Conservation (phyloP, 2,329 filamentous ascomycete genomes). For the Phaeoacremonium minimum region DNA sequence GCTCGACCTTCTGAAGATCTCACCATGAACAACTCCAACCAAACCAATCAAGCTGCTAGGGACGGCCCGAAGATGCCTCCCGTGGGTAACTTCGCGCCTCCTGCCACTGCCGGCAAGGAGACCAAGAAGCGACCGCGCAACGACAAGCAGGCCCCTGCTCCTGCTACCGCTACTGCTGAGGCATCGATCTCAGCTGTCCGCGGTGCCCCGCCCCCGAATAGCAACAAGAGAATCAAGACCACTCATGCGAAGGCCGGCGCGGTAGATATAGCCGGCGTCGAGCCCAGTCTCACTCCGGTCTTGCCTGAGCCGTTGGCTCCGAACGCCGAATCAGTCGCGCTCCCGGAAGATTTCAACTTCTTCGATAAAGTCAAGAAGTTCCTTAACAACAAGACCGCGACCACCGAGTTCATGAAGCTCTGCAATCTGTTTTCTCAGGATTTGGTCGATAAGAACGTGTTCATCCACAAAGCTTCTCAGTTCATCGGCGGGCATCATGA, state of each 20-base stretch:
- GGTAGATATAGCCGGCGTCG: conserved; percentile 60
- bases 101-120: conserved; percentile 77
- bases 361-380: conserved; percentile 97
- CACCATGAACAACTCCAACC: conserved; percentile 37
- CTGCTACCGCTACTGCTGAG: conserved; percentile 38
- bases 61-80: conserved; percentile 81
- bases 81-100: conserved; percentile 88
- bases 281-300: conserved; percentile 82
- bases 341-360: conserved; percentile 82
- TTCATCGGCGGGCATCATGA: conserved; percentile 90
- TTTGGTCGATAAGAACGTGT: conserved; percentile 78
- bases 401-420: conserved; percentile 95
- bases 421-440: conserved; percentile 94
- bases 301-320: conserved; percentile 85
- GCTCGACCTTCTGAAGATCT: conserved; percentile 64
- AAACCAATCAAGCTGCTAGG: conserved; percentile 49
- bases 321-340: conserved; percentile 67
- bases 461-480: conserved; percentile 75
- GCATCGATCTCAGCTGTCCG: conserved; percentile 32
- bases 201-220: conserved; percentile 26
- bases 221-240: conserved; percentile 68
- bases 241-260: conserved; percentile 58
- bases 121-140: conserved; percentile 78
- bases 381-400: conserved; percentile 84
- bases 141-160: conserved; percentile 48